Conservation (phyloP, 2,329 filamentous ascomycete genomes). For the Exophiala xenobiotica region DNA sequence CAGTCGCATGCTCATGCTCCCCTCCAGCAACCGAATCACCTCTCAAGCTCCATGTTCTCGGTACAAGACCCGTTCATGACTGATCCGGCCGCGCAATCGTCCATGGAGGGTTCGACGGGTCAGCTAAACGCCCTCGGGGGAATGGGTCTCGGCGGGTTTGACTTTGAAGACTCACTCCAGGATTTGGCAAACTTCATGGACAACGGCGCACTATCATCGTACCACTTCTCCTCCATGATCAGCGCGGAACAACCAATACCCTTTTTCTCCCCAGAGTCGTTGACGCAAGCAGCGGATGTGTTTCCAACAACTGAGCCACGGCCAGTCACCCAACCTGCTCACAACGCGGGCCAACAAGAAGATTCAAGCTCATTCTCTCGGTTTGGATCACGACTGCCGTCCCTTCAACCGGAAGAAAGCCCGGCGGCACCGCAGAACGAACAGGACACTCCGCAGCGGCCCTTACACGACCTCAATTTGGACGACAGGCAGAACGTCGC, state of each 20-base stretch:
- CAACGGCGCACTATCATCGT: conserved; percentile 39
- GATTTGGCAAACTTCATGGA: conserved; percentile 41
- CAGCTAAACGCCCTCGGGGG: conserved; percentile 36
- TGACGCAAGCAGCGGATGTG: conserved; percentile 34
- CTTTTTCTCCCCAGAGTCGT: conserved; percentile 43
- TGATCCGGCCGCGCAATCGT: conserved; percentile 40
- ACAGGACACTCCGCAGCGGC: conserved; percentile 23
- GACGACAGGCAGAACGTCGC: conserved; percentile 35
- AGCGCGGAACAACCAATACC: conserved; percentile 44
- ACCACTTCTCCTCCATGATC: conserved; percentile 42
- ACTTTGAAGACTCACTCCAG: conserved; percentile 37
- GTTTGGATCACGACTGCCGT: conserved; percentile 42
- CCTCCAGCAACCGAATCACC: conserved; percentile 11
- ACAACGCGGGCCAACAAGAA: conserved; percentile 35
- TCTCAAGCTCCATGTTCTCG: conserved; percentile 12
- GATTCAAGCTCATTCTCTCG: conserved; percentile 36
- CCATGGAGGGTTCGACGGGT: conserved; percentile 35
- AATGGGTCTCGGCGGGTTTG: conserved; percentile 33
- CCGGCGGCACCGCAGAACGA: conserved; percentile 15
- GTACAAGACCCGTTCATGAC: conserved; percentile 31
- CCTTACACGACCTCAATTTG: conserved; percentile 37
- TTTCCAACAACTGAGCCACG: conserved; percentile 12
- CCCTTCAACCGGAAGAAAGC: conserved; percentile 40
- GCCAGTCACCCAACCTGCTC: conserved; percentile 6
- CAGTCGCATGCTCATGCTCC: conserved; percentile 27